Evolutionary conservation across 1,139 yeast genomes (phyloP), one percentile per base, ranked within the genome.

Genomic region (Kluyveromyces sp.): DNA sequence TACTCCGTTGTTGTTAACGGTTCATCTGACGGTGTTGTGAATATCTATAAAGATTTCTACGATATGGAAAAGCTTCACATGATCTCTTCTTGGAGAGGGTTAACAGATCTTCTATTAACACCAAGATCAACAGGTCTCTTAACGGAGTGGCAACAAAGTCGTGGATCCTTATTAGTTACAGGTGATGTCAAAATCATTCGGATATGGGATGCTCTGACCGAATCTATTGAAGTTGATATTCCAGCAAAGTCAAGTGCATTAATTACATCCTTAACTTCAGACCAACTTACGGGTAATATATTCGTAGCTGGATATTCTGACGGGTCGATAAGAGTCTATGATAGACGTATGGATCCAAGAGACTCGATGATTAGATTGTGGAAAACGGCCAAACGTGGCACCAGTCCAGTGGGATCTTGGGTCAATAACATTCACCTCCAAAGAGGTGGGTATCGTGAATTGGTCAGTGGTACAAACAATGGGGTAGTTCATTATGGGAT

Each of bases 201-300:
- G 50, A 74, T 90, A 1, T 92, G 98, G 98, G 98, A 92, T 68
- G 97, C 97, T 0, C 95, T 96, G 21, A 73, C 97, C 39, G 99
- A 92, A 61, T 72, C 85, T 46, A 84, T 96, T 61, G 73, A 86
- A 45, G 79, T 79, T 30, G 97, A 90, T 60, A 83, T 92, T 44
- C 96, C 97, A 0, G 95, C 96, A 0, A 74, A 96, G 49, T 86
- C 96, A 0, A 81, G 95, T 0, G 81, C 94, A n/a, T 81, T 94
- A 8, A 84, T 92, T 47, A 85, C 96, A 0, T 76, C 95, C 0
- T 71, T 92, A 47, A 89, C 97, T 0, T 88, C 97, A 0, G 99
- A 92, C 60, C 97, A 92, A 63, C 92, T 92, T 7, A 88, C 95
- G 0, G 97, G 98, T n/a, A 83, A 90, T 59, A 75, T 88, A 2